phyloP scores from a whole-genome alignment of 257 asterid species.

The Scutellaria barbata region DNA sequence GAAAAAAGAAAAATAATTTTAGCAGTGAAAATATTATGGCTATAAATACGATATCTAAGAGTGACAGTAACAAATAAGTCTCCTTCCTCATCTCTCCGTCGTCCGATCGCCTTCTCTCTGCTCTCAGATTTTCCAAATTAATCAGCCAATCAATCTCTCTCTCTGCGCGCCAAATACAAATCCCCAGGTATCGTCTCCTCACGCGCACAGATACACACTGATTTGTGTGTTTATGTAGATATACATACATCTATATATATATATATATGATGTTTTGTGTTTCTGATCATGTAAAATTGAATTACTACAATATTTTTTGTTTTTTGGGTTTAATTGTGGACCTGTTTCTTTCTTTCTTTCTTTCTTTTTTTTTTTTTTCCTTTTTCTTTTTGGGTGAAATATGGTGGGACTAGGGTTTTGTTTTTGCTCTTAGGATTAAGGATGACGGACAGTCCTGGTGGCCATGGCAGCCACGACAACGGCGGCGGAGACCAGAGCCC shows the following conservation, averaged over 20 bases:
- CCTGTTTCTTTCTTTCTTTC: constrained; percentile 2
- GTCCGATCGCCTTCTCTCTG: constrained; percentile 60
- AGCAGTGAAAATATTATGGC: no score
- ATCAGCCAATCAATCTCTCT: constrained; percentile 57
- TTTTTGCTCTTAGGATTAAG: constrained; percentile 33
- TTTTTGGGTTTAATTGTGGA: neutral
- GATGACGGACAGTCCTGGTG: constrained; percentile 60
- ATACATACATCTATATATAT: neutral
- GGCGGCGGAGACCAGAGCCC: constrained; percentile 77
- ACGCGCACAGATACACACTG: constrained; percentile 20
- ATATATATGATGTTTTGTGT: neutral
- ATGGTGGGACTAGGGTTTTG: constrained; percentile 55
- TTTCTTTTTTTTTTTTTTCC: constrained; percentile 17
- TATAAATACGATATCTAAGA: no score
- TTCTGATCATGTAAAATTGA: constrained; percentile 19
- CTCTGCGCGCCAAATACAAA: constrained; percentile 68
- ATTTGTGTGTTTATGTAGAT: neutral
- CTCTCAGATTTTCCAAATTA: constrained; percentile 54
- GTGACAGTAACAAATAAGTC: constrained; percentile 34
- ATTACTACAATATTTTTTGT: neutral
- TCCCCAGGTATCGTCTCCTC: constrained; percentile 36
- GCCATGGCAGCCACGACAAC: constrained; percentile 54
- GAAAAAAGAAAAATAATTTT: no score
- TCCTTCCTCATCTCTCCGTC: constrained; percentile 59
- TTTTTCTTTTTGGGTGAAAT: no score